phyloP scores from a whole-genome alignment of 1,139 yeast species.

The Keqinozyma sinolaborantium region DNA sequence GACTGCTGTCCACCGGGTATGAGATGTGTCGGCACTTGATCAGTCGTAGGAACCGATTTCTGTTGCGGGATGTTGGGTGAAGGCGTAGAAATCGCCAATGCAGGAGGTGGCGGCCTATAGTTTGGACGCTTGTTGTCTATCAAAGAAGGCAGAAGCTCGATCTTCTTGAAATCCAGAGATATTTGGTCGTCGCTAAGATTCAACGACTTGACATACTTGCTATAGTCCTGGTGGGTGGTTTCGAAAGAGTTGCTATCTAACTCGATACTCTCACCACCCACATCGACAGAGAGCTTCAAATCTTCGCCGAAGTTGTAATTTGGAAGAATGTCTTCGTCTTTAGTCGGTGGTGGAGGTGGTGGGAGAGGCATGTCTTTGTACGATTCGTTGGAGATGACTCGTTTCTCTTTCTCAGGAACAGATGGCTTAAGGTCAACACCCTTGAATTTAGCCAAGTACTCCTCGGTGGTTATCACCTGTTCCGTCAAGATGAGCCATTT shows the following conservation, averaged over 20 bases:
- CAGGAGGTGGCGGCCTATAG: constrained; percentile 16
- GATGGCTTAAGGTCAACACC: constrained; percentile 6
- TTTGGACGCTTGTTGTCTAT: constrained; percentile 2
- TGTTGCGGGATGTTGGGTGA: not conserved
- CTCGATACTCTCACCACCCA: constrained; percentile 6
- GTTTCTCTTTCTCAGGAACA: constrained; percentile 11
- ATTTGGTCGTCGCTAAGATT: constrained; percentile 10
- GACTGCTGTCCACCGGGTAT: constrained; percentile 1
- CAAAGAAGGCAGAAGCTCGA: constrained; percentile 1
- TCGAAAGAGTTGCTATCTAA: constrained; percentile 2
- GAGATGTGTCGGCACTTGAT: constrained; percentile 1
- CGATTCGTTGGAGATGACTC: constrained; percentile 16
- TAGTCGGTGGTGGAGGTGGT: constrained; percentile 28
- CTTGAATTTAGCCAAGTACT: constrained; percentile 27
- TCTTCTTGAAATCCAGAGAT: constrained; percentile 1
- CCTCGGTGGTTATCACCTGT: constrained; percentile 47
- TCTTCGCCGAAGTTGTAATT: constrained; percentile 14
- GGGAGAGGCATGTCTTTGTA: constrained; percentile 28
- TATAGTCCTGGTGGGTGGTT: constrained; percentile 8
- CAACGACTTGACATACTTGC: constrained; percentile 11
- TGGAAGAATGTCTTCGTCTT: constrained; percentile 16
- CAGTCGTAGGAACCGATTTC: constrained; percentile 1
- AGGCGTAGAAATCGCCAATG: constrained; percentile 2
- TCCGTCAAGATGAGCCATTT: constrained; percentile 85
- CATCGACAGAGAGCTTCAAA: constrained; percentile 6